Conservation (phyloP, 306 rosid species). For the Prunus mume region DNA sequence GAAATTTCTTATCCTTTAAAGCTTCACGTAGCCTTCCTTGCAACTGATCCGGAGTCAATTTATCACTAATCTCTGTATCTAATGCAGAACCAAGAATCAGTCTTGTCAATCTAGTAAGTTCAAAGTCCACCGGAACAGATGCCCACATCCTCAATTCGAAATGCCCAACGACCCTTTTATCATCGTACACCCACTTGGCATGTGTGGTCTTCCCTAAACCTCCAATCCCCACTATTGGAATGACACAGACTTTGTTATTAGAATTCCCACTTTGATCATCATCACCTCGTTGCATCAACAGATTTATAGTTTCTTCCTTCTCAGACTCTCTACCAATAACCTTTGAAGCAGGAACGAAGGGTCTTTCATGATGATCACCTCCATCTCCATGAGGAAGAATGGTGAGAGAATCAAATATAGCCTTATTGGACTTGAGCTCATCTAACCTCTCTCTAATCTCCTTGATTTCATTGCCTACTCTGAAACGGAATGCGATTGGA, state of each 20-base stretch:
- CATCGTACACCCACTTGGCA: background rate
- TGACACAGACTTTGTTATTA: background rate
- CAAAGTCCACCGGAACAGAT: background rate
- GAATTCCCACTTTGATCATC: background rate
- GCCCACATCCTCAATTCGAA: too few species aligned
- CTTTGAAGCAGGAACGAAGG: too few species aligned
- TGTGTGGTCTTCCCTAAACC: background rate
- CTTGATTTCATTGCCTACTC: slow-evolving; percentile 4
- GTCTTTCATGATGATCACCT: background rate
- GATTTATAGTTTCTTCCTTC: background rate
- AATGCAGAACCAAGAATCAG: background rate
- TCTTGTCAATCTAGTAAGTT: too few species aligned
- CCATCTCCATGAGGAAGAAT: background rate
- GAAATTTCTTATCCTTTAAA: background rate
- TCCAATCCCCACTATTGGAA: background rate
- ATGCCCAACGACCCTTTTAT: background rate
- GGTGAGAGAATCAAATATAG: background rate
- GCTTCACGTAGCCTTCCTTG: background rate
- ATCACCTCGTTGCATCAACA: background rate
- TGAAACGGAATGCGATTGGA: background rate
- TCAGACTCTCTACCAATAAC: background rate
- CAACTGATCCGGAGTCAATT: background rate
- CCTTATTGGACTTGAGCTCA: background rate
- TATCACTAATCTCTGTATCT: background rate
- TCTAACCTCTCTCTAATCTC: background rate